phyloP scores from a whole-genome alignment of 2,329 filamentous ascomycete species.

The Aspergillus spinulosporus region DNA sequence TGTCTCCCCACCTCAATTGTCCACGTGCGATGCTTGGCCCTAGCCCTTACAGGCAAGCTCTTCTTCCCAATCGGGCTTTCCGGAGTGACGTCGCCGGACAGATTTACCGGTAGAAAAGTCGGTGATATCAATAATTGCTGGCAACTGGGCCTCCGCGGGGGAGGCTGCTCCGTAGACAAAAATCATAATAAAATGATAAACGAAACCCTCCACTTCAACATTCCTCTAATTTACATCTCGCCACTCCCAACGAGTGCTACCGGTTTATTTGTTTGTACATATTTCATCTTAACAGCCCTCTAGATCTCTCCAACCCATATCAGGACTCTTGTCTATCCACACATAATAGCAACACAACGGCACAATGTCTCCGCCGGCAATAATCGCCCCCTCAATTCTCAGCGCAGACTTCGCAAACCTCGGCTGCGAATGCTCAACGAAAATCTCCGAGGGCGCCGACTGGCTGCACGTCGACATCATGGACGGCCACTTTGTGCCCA shows the following conservation, averaged over 20 bases:
- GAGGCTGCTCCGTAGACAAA: not conserved
- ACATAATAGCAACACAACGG: not conserved
- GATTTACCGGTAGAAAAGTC: constrained; percentile 7
- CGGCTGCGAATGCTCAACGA: constrained; percentile 80
- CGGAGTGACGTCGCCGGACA: constrained; percentile 26
- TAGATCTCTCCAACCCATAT: not conserved
- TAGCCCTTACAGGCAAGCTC: constrained; percentile 25
- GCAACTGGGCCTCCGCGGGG: not conserved
- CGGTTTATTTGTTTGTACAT: too few relatives aligned
- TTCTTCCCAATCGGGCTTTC: constrained; percentile 21
- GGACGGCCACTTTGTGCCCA: constrained; percentile 98
- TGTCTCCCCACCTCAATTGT: not conserved
- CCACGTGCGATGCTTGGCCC: constrained; percentile 22
- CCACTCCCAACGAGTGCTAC: not conserved
- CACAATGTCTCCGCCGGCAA: constrained; percentile 81
- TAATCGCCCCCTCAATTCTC: constrained; percentile 97
- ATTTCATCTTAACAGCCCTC: not conserved
- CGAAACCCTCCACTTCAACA: not conserved
- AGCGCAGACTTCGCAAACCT: constrained; percentile 92
- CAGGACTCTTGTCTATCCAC: too few relatives aligned
- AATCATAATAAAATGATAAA: too few relatives aligned
- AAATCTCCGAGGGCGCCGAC: constrained; percentile 83
- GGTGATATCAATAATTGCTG: constrained; percentile 21
- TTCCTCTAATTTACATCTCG: not conserved
- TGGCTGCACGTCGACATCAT: constrained; percentile 97